These are phyloP conservation scores for Trichoderma lentiforme DNA, from an alignment of 2,329 filamentous ascomycete genomes.

Conservation along the genomic window DNA sequence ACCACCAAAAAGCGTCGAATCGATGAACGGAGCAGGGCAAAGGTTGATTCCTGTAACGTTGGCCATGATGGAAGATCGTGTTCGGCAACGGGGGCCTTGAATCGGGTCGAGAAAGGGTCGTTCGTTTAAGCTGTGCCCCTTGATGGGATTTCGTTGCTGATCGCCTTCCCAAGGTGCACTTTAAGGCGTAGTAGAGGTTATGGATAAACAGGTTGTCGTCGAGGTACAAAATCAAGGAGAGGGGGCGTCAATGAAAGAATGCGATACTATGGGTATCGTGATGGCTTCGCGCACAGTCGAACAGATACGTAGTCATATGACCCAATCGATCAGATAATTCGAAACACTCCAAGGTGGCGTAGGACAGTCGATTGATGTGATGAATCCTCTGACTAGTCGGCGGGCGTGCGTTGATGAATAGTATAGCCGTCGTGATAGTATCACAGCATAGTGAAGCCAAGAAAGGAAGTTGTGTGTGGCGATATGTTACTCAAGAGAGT, in stretches of 20 bases:
- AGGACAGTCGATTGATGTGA: neutral
- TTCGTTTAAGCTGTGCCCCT: neutral
- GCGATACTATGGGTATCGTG: neutral
- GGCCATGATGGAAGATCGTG: constrained; percentile 26
- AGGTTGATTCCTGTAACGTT: constrained; percentile 40
- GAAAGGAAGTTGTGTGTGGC: neutral
- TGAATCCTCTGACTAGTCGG: neutral
- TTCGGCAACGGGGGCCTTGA: neutral
- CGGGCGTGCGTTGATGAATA: neutral
- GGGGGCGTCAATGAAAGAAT: neutral
- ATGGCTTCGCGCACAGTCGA: neutral
- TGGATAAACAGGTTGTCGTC: neutral
- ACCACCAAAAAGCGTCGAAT: constrained; percentile 57
- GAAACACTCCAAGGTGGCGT: neutral
- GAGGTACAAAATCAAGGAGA: neutral
- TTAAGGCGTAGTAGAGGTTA: neutral
- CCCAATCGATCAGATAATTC: neutral
- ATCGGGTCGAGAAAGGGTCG: neutral
- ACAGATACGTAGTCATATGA: constrained; percentile 1
- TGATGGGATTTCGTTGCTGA: neutral
- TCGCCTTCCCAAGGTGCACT: neutral
- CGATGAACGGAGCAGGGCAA: constrained; percentile 69
- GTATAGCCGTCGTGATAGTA: neutral
- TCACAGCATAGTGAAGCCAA: constrained; percentile 11
- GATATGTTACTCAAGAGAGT: neutral